Percentiles rank a stretch among this genome's conserved stretches.
These are phyloP conservation scores for Dendrobium nobile DNA, from an alignment of 106 monocot genomes.

Conservation along the genomic window DNA sequence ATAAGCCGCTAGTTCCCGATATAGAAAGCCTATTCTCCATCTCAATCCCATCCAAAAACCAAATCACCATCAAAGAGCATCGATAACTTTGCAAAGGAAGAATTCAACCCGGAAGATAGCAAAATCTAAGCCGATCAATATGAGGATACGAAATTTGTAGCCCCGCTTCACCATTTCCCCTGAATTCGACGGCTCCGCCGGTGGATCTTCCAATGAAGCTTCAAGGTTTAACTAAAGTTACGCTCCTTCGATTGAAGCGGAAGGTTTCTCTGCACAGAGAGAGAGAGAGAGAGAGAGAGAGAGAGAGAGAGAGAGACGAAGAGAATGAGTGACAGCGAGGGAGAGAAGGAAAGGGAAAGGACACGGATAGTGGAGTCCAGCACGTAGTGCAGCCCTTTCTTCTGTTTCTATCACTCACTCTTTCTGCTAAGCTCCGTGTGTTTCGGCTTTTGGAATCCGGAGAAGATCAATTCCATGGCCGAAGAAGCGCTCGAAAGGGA, in stretches of 20 bases:
- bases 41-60: not conserved
- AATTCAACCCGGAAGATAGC: not conserved
- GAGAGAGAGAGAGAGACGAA: not conserved
- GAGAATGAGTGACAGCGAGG: not conserved
- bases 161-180: constrained; percentile 48
- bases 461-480: too few species aligned
- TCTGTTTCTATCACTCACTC: too few species aligned
- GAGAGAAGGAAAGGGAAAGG: not conserved
- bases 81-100: not conserved
- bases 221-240: not conserved
- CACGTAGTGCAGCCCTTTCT: not conserved
- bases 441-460: too few species aligned
- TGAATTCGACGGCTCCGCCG: not conserved
- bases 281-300: constrained; percentile 4
- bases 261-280: not conserved
- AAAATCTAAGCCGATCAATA: not conserved
- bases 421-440: too few species aligned
- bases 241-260: not conserved
- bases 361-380: not conserved
- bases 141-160: constrained; percentile 76
- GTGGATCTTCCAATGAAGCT: not conserved
- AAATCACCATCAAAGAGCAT: not conserved
- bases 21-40: not conserved
- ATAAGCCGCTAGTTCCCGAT: not conserved
- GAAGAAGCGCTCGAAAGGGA: too few species aligned